Conservation (phyloP, 2,329 filamentous ascomycete genomes). For the Aspergillus phoenicis region DNA sequence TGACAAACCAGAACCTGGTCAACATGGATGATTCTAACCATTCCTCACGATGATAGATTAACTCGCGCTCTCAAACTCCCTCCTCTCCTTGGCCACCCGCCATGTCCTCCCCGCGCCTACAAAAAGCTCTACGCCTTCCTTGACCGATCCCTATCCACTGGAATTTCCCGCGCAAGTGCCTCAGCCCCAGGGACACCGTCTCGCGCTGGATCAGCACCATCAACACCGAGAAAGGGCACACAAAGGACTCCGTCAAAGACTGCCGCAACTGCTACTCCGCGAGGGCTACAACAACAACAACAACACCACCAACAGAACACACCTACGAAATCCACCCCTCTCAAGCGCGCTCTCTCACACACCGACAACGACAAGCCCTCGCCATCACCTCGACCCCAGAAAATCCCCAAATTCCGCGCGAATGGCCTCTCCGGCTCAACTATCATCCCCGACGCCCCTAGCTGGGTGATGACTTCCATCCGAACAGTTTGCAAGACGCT, state of each 20-base stretch:
- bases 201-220: constrained; percentile 35
- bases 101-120: constrained; percentile 78
- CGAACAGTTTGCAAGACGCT: constrained; percentile 67
- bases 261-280: constrained; percentile 27
- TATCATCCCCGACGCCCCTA: constrained; percentile 50
- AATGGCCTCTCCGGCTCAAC: constrained; percentile 30
- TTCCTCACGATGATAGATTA: constrained; percentile 56
- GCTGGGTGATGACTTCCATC: constrained; percentile 71
- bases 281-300: constrained; percentile 28
- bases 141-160: constrained; percentile 63
- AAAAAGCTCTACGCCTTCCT: constrained; percentile 81
- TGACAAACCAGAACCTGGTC: neutral
- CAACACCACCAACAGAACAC: constrained; percentile 29
- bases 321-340: constrained; percentile 48
- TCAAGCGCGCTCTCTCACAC: constrained; percentile 34
- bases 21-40: neutral
- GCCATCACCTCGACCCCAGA: constrained; percentile 27
- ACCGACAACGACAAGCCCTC: constrained; percentile 19
- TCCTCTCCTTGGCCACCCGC: constrained; percentile 72
- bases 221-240: constrained; percentile 39
- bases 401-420: constrained; percentile 15
- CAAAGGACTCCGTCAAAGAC: constrained; percentile 33
- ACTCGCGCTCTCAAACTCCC: constrained; percentile 77
- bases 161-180: constrained; percentile 34
- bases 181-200: constrained; percentile 37